Evolutionary conservation across 2,329 filamentous ascomycete genomes (phyloP), one percentile per base, ranked within the genome.

Genomic region (Aspergillus vadensis): DNA sequence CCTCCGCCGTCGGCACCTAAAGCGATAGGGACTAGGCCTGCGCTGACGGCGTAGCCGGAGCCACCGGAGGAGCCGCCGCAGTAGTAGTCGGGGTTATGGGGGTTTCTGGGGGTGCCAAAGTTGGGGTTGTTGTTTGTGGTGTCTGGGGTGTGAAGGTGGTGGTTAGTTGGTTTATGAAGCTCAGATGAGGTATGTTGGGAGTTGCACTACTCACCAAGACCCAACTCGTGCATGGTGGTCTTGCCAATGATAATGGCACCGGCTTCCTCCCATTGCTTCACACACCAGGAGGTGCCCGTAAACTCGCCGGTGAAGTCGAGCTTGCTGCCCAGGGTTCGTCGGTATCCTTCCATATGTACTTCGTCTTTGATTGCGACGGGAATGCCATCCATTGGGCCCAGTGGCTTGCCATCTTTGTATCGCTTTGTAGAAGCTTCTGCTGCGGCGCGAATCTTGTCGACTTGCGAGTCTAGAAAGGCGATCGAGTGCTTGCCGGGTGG

Each of bases 301-400:
- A 77, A 71, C 69, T 80, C 64, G 71, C 80, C 63, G 2, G 80
- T 83, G 59, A 85, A 83, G 64, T 89, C 82, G 49, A 87, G 80
- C 63, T 79, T 83, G 69, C 88, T 87, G 21, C 90, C 91, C 51
- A 85, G 77, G 56, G 86, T 88, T 63, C 83, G 85, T 54, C 85
- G 83, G 72, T 92, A 93, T 14, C 90, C 91, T 64, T 86, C 82
- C 32, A 92, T 80, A 64, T 89, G 83, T 15, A 88, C 83, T 70
- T 96, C 91, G 70, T 96, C 92, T 77, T 97, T 96, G 68, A 95
- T 85, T 0, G 88, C 90, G 52, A 96, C 85, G 0, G 92, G 92
- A 1, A 96, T 86, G 12, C 92, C 92, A 69, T 97, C 92, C 7
- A 96, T 79, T 5, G 91, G 78, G 12, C 91, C 83, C 15, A 92